phyloP scores from a whole-genome alignment of 306 rosid species.

The Carpinus viminea region DNA sequence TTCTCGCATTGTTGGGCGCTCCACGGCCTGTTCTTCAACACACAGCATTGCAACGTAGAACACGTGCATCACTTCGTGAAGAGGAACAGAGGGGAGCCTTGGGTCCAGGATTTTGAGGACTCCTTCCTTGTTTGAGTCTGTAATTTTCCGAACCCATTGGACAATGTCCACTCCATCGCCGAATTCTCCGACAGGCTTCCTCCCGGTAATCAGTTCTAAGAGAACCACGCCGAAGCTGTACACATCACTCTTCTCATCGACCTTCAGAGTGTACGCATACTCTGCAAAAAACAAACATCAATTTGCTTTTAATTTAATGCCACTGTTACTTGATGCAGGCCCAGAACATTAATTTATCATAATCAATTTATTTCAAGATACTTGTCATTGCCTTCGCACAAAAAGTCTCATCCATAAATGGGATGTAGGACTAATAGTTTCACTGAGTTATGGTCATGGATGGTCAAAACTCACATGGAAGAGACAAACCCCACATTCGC shows the following conservation, averaged over 20 bases:
- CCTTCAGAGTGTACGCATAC: constrained; percentile 90
- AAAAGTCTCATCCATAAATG: background rate
- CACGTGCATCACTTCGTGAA: constrained; percentile 81
- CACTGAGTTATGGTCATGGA: constrained; percentile 2
- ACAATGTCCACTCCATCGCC: constrained; percentile 98
- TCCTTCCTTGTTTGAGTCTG: constrained; percentile 82
- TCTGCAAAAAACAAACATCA: constrained; percentile 48
- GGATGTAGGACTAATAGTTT: background rate
- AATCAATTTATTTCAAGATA: background rate
- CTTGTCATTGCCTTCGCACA: background rate
- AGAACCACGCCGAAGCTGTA: constrained; percentile 96
- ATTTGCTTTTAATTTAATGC: background rate
- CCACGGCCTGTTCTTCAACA: constrained; percentile 96
- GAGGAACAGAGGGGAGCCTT: constrained; percentile 87
- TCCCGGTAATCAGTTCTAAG: constrained; percentile 73
- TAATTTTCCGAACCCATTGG: constrained; percentile 91
- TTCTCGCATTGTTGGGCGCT: constrained; percentile 96
- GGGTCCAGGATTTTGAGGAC: constrained; percentile 82
- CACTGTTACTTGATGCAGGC: background rate
- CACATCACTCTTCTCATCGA: constrained; percentile 94
- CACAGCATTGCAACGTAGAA: constrained; percentile 94
- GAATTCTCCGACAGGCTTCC: constrained; percentile 95
- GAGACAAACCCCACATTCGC: constrained; percentile 23
- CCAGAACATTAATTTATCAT: background rate
- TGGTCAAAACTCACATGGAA: constrained; percentile 27